phyloP scores from a whole-genome alignment of 75 land plant species.

The Selaginella tamariscina region DNA sequence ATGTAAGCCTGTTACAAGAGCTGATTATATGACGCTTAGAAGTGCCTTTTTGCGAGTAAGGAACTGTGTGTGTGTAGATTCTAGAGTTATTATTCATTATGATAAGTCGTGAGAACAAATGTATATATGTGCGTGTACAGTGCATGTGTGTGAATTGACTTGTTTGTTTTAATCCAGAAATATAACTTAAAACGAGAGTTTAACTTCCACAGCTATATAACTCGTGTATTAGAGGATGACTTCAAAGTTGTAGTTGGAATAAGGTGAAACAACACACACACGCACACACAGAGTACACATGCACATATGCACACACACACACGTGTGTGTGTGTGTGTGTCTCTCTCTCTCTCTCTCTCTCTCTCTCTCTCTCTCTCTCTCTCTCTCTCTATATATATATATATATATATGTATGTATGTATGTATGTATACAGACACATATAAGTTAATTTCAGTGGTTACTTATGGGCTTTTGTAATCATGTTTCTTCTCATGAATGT shows the following conservation, averaged over 20 bases:
- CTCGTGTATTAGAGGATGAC: not conserved
- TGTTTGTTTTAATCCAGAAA: not conserved
- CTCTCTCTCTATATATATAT: no score
- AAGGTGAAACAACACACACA: not conserved
- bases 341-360: no score
- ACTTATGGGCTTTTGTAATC: constrained; percentile 2
- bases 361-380: no score
- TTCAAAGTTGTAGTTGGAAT: constrained; percentile 5
- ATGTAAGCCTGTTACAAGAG: constrained; percentile 5
- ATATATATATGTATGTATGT: no score
- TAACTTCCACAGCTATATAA: not conserved
- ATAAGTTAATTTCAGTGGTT: not conserved
- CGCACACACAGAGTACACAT: no score
- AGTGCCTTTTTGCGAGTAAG: not conserved
- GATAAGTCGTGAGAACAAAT: no score
- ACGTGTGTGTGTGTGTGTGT: no score
- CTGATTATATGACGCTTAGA: constrained; percentile 5
- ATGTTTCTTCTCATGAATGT: constrained; percentile 5
- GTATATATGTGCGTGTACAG: no score
- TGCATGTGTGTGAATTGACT: not conserved
- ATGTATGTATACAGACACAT: no score
- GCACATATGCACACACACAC: no score
- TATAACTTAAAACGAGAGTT: not conserved
- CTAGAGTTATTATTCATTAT: no score
- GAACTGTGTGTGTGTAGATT: no score